Percentiles rank a stretch among this genome's conserved stretches.
Conservation (phyloP, 2,329 filamentous ascomycete species). For the Xylaria sp. region DNA sequence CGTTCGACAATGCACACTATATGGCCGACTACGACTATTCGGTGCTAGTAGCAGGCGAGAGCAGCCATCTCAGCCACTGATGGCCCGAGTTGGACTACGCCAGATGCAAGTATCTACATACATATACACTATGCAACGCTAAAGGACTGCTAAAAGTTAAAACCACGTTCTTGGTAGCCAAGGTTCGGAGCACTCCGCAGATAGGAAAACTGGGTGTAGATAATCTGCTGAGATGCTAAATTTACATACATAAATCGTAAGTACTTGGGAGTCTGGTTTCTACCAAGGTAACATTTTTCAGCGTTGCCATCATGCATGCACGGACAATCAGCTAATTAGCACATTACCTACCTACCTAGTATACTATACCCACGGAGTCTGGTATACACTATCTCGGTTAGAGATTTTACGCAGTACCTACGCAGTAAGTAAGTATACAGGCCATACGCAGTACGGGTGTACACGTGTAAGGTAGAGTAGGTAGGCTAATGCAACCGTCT, state of each 20-base stretch:
- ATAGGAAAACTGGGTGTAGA: background rate
- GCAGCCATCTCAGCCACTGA: slow-evolving; percentile 26
- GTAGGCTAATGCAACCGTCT: background rate
- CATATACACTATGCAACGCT: slow-evolving; percentile 11
- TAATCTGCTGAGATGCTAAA: background rate
- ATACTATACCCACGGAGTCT: background rate
- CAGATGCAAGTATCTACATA: background rate
- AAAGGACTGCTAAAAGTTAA: slow-evolving; percentile 5
- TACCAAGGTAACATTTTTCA: background rate
- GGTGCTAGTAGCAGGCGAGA: slow-evolving; percentile 11
- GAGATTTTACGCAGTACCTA: background rate
- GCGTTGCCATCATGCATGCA: background rate
- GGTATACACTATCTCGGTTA: slow-evolving; percentile 6
- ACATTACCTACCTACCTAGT: no score
- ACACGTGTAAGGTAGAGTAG: background rate
- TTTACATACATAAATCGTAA: no score
- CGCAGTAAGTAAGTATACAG: background rate
- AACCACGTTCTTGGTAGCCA: slow-evolving; percentile 29
- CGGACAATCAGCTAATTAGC: slow-evolving; percentile 23
- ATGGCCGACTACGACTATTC: slow-evolving; percentile 2
- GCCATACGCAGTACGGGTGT: slow-evolving; percentile 9
- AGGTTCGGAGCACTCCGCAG: slow-evolving; percentile 28
- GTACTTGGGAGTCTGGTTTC: background rate
- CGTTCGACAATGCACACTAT: slow-evolving; percentile 2
- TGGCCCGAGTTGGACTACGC: background rate